Base-by-base conservation (phyloP, 2,329 filamentous ascomycete species). In the Elsinoe perseae region DNA sequence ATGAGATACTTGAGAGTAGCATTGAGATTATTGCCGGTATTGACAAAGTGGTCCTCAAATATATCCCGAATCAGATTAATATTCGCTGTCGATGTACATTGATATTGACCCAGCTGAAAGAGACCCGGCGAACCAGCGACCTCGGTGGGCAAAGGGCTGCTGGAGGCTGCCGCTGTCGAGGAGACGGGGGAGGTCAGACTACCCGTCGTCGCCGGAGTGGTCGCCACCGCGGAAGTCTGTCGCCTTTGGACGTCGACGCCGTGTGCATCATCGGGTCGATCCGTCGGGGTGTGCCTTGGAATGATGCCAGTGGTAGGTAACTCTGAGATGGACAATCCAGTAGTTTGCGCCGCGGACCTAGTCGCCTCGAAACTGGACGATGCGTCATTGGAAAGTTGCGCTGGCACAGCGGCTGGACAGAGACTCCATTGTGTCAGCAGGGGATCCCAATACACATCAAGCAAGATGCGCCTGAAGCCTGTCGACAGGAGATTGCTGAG, bases 401-500 rank as follows among this genome's bases (percentile, higher is more conserved):
- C 10, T 6, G 53, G 53, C 21, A 56, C n/a, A 46, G 53, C 67
- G 2, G 79, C 79, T 0, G 83, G 83, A 64, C 83, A 86, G 16
- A 86, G 73, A 50, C 73, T 79, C 80, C 83, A 86, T 38, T 73
- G 64, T 28, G 68, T 68, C 25, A 76, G 73, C 27, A 69, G 72
- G 21, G 74, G 64, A 60, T 85, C 82, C 83, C 83, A 86, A 63
- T 83, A 86, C 10, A 84, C 62, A 65, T 86, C 83, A 25, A 84
- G 68, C 42, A 79, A 69, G 44, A 85, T 73, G 43, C 79, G 74
- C 36, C 77, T 74, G 62, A 82, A 84, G 4, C 81, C 81, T n/a
- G 77, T 69, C 0, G 77, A 76, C 25, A 86, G 70, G 1, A 86
- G 72, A 65, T 85, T 84, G 3, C 81, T 84, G 32, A 86, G 70